Evolutionary conservation across 2,329 filamentous ascomycete species (phyloP).

Genomic region (Purpureocillium lavendulum): DNA sequence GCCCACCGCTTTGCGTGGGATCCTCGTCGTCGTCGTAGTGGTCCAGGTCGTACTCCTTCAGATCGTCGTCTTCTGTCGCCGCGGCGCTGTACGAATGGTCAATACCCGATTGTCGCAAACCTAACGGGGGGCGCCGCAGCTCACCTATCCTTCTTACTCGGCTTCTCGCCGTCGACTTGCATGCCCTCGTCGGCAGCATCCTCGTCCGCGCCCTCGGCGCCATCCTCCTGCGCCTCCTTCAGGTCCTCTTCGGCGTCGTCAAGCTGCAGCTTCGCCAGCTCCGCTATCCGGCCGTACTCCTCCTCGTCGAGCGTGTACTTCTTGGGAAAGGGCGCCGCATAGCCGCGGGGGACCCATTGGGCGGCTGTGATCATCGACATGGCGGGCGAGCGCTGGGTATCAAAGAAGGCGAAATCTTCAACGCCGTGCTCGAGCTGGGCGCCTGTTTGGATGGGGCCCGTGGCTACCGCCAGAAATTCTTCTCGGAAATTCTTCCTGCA

Average conservation of each 20-base stretch:
- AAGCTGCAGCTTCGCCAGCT: constrained; percentile 68
- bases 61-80: constrained; percentile 67
- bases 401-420: constrained; percentile 3
- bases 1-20: constrained; percentile 39
- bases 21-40: constrained; percentile 86
- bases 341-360: constrained; percentile 68
- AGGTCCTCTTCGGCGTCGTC: constrained; percentile 88
- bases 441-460: no score
- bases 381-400: constrained; percentile 1
- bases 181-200: constrained; percentile 24
- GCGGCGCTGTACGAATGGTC: constrained; percentile 28
- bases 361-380: constrained; percentile 73
- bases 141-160: constrained; percentile 4
- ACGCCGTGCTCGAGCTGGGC: neutral
- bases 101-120: constrained; percentile 4
- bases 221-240: constrained; percentile 51
- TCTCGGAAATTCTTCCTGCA: neutral
- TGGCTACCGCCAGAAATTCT: no score
- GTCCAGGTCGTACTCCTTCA: constrained; percentile 94
- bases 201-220: constrained; percentile 12
- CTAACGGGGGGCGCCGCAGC: neutral
- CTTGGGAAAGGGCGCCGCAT: constrained; percentile 65
- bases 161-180: constrained; percentile 13
- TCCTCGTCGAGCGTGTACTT: constrained; percentile 70
- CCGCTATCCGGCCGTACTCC: constrained; percentile 68